phyloP scores from a whole-genome alignment of 2,329 filamentous ascomycete species.

The Arthroderma uncinatum region DNA sequence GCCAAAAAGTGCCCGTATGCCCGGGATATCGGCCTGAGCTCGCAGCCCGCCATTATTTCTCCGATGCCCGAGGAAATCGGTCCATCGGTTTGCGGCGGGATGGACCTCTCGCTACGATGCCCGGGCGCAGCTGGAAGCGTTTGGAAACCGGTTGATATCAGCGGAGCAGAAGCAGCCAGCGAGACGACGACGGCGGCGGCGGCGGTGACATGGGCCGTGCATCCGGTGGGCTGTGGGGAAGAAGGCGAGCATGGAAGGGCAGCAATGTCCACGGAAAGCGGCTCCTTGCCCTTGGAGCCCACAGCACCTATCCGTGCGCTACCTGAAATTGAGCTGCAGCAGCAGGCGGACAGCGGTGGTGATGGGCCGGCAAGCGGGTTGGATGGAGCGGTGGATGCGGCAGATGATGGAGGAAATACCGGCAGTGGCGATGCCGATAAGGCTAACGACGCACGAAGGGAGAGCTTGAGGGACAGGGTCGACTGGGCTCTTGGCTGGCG shows the following conservation, averaged over 20 bases:
- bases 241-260: background rate
- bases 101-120: background rate
- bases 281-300: background rate
- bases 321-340: background rate
- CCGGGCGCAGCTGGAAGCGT: background rate
- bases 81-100: constrained; percentile 1
- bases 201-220: background rate
- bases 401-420: background rate
- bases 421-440: background rate
- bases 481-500: constrained; percentile 12
- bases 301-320: background rate
- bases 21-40: background rate
- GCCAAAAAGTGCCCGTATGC: too few relatives aligned
- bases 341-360: background rate
- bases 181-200: background rate
- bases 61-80: background rate
- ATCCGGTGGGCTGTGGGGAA: background rate
- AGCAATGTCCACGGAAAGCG: background rate
- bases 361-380: background rate
- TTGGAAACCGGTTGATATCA: background rate
- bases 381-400: background rate
- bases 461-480: constrained; percentile 9
- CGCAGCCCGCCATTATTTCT: background rate
- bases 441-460: background rate
- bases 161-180: background rate